Percentiles rank a stretch among this genome's conserved stretches.
Evolutionary conservation across 1,139 yeast genomes (phyloP).

Genomic region (Meyerozyma guilliermondii): DNA sequence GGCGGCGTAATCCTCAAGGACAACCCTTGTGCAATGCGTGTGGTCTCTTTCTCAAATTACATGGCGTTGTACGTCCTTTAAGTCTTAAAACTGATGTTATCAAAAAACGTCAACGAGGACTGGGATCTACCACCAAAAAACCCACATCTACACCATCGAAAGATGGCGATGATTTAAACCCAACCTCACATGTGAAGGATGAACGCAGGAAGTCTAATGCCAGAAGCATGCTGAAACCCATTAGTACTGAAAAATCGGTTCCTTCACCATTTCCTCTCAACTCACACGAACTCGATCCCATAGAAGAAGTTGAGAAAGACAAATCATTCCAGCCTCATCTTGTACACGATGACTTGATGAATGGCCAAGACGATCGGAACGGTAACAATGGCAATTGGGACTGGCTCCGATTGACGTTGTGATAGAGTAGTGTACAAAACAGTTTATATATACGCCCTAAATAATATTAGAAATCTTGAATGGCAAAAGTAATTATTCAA

Average conservation of each 20-base stretch:
- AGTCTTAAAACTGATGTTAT: constrained; percentile 24
- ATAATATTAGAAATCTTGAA: too few relatives aligned
- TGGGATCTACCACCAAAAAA: constrained; percentile 9
- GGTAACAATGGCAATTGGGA: constrained; percentile 24
- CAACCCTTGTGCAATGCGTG: constrained; percentile 26
- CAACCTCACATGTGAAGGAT: constrained; percentile 19
- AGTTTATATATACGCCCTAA: neutral
- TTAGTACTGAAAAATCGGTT: neutral
- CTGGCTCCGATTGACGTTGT: constrained; percentile 36
- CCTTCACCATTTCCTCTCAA: neutral
- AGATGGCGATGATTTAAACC: constrained; percentile 38
- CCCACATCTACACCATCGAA: constrained; percentile 4
- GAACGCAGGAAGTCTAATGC: neutral
- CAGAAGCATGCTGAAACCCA: neutral
- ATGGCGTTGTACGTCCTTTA: constrained; percentile 24
- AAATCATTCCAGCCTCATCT: neutral
- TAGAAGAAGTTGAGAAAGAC: constrained; percentile 9
- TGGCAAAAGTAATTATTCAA: constrained; percentile 33
- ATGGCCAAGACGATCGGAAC: constrained; percentile 7
- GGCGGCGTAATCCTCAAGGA: constrained; percentile 25
- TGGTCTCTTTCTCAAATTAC: constrained; percentile 22
- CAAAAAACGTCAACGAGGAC: constrained; percentile 23
- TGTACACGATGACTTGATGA: neutral
- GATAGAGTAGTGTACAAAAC: constrained; percentile 5
- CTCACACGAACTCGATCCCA: constrained; percentile 9